phyloP scores from a whole-genome alignment of 805 yeast genomes.

The Babjeviella inositovora region DNA sequence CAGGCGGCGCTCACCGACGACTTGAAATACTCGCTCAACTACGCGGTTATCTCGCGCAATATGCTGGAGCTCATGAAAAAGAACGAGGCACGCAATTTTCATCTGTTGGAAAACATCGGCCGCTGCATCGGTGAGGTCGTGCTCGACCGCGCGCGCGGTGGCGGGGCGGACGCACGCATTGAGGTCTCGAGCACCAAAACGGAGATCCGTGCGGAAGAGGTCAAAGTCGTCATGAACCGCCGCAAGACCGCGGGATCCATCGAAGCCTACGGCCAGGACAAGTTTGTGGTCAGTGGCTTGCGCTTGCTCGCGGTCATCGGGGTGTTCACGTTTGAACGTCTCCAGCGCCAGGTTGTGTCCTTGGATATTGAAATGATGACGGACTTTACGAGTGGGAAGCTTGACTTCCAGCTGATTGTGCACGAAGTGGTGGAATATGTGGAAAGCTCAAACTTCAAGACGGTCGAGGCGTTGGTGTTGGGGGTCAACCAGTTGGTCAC shows the following conservation, averaged over 20 bases:
- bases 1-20: conserved; percentile 75
- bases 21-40: conserved; percentile 68
- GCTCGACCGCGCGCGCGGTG: conserved; percentile 22
- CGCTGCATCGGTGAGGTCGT: conserved; percentile 20
- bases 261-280: conserved; percentile 5
- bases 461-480: conserved; percentile 84
- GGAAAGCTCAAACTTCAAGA: conserved; percentile 71
- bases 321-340: conserved; percentile 80
- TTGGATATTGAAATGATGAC: conserved; percentile 35
- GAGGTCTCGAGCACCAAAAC: conserved; percentile 31
- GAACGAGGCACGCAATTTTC: conserved; percentile 19
- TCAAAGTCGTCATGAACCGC: conserved; percentile 22
- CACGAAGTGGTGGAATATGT: conserved; percentile 39
- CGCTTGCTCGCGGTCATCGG: conserved; percentile 72
- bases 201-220: conserved; percentile 38
- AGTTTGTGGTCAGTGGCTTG: conserved; percentile 27
- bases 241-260: conserved; percentile 7
- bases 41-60: conserved; percentile 66
- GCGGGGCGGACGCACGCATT: conserved; percentile 25
- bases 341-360: conserved; percentile 61
- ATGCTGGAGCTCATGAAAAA: conserved; percentile 34
- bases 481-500: conserved; percentile 47
- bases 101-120: conserved; percentile 20
- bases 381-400: conserved; percentile 6
- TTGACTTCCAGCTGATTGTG: conserved; percentile 23